Conservation (phyloP, 2,329 filamentous ascomycete genomes). For the Calonectria multiphialidica region DNA sequence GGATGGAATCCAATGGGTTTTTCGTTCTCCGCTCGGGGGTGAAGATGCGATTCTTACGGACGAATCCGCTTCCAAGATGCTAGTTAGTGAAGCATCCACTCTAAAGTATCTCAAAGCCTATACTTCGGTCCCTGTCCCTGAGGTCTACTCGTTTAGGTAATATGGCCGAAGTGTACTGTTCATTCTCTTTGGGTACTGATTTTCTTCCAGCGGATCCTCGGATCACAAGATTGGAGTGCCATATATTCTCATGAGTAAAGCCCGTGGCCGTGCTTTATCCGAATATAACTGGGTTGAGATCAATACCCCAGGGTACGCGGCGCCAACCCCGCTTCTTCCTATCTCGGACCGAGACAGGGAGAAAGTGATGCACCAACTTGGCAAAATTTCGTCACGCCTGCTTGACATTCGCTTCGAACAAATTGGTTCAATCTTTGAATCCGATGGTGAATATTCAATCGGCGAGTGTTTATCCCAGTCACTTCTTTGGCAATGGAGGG, state of each 20-base stretch:
- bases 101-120: too few relatives aligned
- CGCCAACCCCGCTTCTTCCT: conserved; percentile 25
- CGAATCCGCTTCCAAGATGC: too few relatives aligned
- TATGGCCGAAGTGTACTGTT: too few relatives aligned
- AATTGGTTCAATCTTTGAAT: conserved; percentile 39
- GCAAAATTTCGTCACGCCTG: conserved; percentile 31
- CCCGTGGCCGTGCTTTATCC: conserved; percentile 31
- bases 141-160: too few relatives aligned
- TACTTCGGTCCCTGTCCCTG: too few relatives aligned
- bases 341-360: conserved; percentile 28
- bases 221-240: conserved; percentile 39
- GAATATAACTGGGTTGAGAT: conserved; percentile 35
- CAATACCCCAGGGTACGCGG: conserved; percentile 21
- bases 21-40: too few relatives aligned
- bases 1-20: too few relatives aligned
- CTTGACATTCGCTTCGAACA: conserved; percentile 32
- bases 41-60: too few relatives aligned
- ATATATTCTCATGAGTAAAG: conserved; percentile 42
- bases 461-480: conserved; percentile 39
- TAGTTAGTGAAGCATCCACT: too few relatives aligned
- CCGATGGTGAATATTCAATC: conserved; percentile 23
- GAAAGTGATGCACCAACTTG: conserved; percentile 36
- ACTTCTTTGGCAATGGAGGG: conserved; percentile 38
- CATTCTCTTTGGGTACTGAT: too few relatives aligned
- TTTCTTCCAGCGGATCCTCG: too few relatives aligned